A percentile compares a stretch with the other conserved stretches of the same genome.
These are phyloP conservation scores for Alectoria sarmentosa DNA, from an alignment of 495 filamentous ascomycete species.

Conservation along the genomic window DNA sequence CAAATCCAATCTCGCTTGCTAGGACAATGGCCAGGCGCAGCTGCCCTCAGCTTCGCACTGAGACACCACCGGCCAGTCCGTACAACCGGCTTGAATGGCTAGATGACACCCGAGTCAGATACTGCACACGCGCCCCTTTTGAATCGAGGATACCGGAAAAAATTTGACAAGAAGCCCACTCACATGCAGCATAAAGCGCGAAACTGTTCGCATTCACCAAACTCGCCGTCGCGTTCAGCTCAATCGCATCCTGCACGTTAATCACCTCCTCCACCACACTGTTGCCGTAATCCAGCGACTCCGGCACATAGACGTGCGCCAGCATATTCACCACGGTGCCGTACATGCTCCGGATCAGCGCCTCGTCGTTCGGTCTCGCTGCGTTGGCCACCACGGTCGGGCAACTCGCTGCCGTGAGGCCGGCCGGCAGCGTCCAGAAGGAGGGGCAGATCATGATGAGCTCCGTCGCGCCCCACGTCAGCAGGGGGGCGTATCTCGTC, in stretches of 20 bases:
- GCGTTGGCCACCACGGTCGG: not conserved
- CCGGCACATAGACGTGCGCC: not conserved
- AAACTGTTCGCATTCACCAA: slow-evolving; percentile 3
- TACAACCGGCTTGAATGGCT: not conserved
- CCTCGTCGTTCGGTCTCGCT: not conserved
- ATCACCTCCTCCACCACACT: not conserved
- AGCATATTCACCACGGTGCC: not conserved
- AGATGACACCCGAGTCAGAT: not conserved
- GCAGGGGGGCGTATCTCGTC: not conserved
- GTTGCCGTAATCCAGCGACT: not conserved
- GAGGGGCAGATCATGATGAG: not conserved
- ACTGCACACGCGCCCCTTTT: no score
- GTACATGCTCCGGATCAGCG: not conserved
- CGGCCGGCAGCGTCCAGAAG: not conserved
- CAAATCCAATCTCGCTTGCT: not conserved
- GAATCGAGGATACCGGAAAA: no score
- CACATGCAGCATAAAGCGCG: slow-evolving; percentile 7
- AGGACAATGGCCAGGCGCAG: not conserved
- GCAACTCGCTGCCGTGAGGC: not conserved
- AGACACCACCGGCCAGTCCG: not conserved
- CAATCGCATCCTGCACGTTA: not conserved
- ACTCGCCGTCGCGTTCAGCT: not conserved
- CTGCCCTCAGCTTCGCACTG: not conserved
- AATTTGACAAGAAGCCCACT: not conserved
- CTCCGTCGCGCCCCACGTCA: not conserved